phyloP scores from a whole-genome alignment of 176 grass and related monocot species.

The Rhynchospora tenuis region DNA sequence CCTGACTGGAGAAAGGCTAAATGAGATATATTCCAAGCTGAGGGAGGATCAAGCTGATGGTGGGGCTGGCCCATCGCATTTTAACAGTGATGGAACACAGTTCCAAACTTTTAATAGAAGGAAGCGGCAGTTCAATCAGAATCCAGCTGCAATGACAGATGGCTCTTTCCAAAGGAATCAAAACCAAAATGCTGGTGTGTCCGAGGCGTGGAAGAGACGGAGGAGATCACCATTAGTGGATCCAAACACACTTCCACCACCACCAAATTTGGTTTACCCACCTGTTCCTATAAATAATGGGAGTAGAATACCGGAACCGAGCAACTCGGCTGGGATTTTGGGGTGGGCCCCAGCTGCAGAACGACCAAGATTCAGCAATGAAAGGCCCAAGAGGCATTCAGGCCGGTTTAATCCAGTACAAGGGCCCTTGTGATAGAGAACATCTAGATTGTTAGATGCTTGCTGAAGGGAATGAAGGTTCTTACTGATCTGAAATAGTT shows the following conservation, averaged over 20 bases:
- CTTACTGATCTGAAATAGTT: background rate
- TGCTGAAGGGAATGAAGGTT: background rate
- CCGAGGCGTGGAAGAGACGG: conserved; percentile 86
- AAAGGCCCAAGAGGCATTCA: conserved; percentile 64
- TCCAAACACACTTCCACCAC: background rate
- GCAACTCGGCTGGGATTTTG: conserved; percentile 83
- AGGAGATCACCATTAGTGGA: conserved; percentile 46
- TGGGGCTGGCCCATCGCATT: conserved; percentile 71
- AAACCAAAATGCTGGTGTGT: conserved; percentile 50
- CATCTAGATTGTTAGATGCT: background rate
- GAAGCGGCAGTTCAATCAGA: conserved; percentile 44
- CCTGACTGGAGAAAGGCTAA: conserved; percentile 72
- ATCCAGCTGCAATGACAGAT: conserved; percentile 55
- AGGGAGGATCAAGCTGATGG: conserved; percentile 76
- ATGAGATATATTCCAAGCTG: conserved; percentile 83
- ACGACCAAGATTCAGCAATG: conserved; percentile 61
- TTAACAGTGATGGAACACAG: conserved; percentile 49
- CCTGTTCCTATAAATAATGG: conserved; percentile 52
- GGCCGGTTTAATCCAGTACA: conserved; percentile 50
- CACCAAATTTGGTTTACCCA: conserved; percentile 37
- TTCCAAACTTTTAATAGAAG: conserved; percentile 60
- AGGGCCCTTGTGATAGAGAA: conserved; percentile 47
- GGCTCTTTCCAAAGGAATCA: conserved; percentile 25
- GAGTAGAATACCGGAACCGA: conserved; percentile 48
- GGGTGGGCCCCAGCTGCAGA: conserved; percentile 76